Conservation (phyloP, 331 rosid genomes). For the Malus hybrid region DNA sequence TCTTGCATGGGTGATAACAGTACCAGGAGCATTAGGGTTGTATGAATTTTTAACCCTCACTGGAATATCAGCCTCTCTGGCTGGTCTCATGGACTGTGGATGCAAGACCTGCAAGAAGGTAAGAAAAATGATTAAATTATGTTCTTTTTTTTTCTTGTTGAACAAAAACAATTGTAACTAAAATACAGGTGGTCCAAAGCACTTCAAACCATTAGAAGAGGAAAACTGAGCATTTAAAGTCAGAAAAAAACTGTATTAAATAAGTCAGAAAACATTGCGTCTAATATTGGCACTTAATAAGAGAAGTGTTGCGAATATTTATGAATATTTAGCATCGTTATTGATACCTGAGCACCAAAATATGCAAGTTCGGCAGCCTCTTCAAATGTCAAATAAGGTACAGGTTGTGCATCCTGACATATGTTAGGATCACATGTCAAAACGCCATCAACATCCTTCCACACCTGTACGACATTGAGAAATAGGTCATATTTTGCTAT, state of each 20-base stretch:
- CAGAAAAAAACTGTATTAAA: neutral
- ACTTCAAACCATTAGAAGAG: neutral
- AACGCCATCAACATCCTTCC: conserved; percentile 99
- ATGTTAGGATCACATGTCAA: conserved; percentile 89
- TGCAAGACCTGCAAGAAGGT: conserved; percentile 65
- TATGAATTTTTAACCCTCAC: conserved; percentile 97
- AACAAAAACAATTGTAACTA: neutral
- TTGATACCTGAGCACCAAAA: conserved; percentile 95
- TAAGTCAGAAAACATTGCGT: neutral
- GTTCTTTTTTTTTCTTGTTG: neutral
- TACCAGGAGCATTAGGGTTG: conserved; percentile 91
- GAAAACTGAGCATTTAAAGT: neutral
- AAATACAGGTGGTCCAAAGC: neutral
- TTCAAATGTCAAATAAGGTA: conserved; percentile 85
- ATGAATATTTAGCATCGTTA: neutral
- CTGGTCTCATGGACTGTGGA: conserved; percentile 99
- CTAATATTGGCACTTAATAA: neutral
- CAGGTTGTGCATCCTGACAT: conserved; percentile 63
- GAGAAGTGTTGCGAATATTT: neutral
- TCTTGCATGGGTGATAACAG: conserved; percentile 76
- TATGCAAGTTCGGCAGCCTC: conserved; percentile 99
- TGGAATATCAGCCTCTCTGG: conserved; percentile 93
- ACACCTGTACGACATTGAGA: conserved; percentile 56
- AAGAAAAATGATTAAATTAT: neutral
- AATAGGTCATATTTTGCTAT: neutral